A percentile compares a stretch with the other conserved stretches of the same genome.
phyloP scores from a whole-genome alignment of 179 eudicot genomes.

The Corrigiola litoralis region DNA sequence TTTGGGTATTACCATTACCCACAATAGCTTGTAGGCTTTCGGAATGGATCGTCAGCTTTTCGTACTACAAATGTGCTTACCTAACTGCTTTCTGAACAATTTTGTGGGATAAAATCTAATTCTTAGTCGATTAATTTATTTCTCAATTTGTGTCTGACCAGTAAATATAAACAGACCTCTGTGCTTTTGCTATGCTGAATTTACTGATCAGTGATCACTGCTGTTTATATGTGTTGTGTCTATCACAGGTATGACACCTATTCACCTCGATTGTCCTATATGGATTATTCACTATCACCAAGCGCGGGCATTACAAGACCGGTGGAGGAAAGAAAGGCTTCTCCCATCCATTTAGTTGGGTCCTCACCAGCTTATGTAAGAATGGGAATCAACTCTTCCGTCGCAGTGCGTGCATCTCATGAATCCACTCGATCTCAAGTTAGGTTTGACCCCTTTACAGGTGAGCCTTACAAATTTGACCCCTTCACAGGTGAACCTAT shows the following conservation, averaged over 20 bases:
- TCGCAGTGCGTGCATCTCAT: slow-evolving; percentile 20
- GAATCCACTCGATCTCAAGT: slow-evolving; percentile 42
- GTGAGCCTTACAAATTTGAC: slow-evolving; percentile 75
- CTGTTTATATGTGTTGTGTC: background rate
- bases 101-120: no score
- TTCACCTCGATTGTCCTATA: slow-evolving; percentile 32
- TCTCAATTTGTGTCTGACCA: no score
- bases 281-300: slow-evolving; percentile 36
- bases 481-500: slow-evolving; percentile 86
- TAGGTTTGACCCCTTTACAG: slow-evolving; percentile 72
- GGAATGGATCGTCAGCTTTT: no score
- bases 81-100: no score
- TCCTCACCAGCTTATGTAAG: slow-evolving; percentile 27
- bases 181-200: no score
- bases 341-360: slow-evolving; percentile 16
- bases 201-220: no score
- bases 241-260: slow-evolving; percentile 42
- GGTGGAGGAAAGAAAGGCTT: slow-evolving; percentile 28
- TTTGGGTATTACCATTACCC: no score
- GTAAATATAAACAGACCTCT: no score
- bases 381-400: slow-evolving; percentile 22
- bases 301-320: slow-evolving; percentile 27
- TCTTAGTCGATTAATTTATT: no score
- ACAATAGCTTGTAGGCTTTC: no score
- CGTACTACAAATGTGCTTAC: no score